Percentiles rank a stretch among this genome's conserved stretches.
Conservation (phyloP, 2,329 filamentous ascomycete species). For the Monosporascus sp. region DNA sequence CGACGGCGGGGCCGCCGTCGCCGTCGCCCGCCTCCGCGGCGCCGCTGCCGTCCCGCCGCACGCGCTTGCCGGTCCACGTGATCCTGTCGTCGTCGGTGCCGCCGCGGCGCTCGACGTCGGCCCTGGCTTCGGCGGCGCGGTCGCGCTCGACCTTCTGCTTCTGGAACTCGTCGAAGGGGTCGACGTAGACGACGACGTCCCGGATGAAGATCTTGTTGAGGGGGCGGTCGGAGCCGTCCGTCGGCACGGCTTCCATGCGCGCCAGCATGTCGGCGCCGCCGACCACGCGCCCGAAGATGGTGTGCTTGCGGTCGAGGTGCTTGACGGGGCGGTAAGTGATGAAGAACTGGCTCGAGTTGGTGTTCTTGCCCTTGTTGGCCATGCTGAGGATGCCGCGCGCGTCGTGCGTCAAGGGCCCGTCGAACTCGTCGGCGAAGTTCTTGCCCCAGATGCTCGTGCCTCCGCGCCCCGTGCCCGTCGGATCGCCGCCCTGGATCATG, state of each 20-base stretch:
- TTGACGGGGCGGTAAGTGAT: constrained; percentile 79
- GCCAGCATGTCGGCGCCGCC: constrained; percentile 67
- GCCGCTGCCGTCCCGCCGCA: not conserved
- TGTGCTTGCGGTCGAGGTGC: constrained; percentile 92
- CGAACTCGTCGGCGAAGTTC: constrained; percentile 89
- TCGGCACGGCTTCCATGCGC: constrained; percentile 70
- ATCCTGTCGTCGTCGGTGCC: constrained; percentile 78
- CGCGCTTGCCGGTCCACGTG: not conserved
- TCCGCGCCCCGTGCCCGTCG: constrained; percentile 86
- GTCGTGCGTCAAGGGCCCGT: constrained; percentile 82
- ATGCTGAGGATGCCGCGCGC: constrained; percentile 77
- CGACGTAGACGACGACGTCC: constrained; percentile 80
- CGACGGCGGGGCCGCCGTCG: constrained; percentile 39
- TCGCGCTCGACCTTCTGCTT: constrained; percentile 66
- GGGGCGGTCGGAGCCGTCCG: constrained; percentile 71
- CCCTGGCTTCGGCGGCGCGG: constrained; percentile 48
- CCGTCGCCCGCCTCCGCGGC: not conserved
- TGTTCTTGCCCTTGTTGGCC: constrained; percentile 99
- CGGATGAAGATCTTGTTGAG: constrained; percentile 73
- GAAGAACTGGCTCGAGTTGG: constrained; percentile 93
- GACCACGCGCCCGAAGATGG: constrained; percentile 86
- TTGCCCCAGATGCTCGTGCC: constrained; percentile 90
- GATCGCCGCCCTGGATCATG: constrained; percentile 97
- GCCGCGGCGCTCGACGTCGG: constrained; percentile 57
- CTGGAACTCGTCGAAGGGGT: constrained; percentile 92